Percentiles rank a stretch among this genome's conserved stretches.
phyloP scores from a whole-genome alignment of 495 filamentous ascomycete species.

The Podospora sp. region DNA sequence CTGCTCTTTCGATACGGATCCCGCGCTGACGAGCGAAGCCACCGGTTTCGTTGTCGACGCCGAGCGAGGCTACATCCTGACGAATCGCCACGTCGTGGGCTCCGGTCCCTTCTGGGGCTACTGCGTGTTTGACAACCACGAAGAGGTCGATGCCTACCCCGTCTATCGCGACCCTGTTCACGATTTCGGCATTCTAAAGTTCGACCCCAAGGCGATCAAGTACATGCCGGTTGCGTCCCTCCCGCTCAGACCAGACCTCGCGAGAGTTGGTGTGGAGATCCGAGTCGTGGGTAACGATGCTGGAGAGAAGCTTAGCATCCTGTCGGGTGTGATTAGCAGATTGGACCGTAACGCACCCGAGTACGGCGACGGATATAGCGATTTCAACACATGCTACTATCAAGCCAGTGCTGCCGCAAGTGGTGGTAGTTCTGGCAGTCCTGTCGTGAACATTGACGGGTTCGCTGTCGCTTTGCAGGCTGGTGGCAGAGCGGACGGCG shows the following conservation, averaged over 20 bases:
- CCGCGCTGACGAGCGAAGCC: constrained; percentile 90
- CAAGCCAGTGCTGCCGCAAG: constrained; percentile 96
- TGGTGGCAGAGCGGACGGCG: constrained; percentile 88
- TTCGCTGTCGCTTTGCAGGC: constrained; percentile 93
- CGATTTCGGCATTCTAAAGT: constrained; percentile 96
- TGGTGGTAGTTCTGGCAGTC: constrained; percentile 94
- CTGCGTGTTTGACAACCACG: constrained; percentile 97
- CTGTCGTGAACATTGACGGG: constrained; percentile 94
- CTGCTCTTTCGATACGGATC: constrained; percentile 94
- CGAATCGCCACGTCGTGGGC: constrained; percentile 93
- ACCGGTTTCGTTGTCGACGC: constrained; percentile 98
- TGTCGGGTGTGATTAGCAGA: constrained; percentile 95
- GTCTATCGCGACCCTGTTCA: constrained; percentile 98
- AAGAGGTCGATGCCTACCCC: constrained; percentile 94
- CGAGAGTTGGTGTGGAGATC: constrained; percentile 89
- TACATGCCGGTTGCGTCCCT: constrained; percentile 89
- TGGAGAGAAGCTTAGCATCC: constrained; percentile 96
- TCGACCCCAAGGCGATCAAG: constrained; percentile 92
- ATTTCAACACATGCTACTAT: constrained; percentile 99
- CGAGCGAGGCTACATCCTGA: constrained; percentile 83
- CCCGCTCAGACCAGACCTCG: constrained; percentile 81
- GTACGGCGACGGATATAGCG: constrained; percentile 97
- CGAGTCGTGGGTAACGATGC: constrained; percentile 98
- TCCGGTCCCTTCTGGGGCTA: constrained; percentile 97
- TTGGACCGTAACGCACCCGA: constrained; percentile 96